A percentile compares a stretch with the other conserved stretches of the same genome.
Conservation (phyloP, 2,329 filamentous ascomycete species). For the Aspergillus ibericus region DNA sequence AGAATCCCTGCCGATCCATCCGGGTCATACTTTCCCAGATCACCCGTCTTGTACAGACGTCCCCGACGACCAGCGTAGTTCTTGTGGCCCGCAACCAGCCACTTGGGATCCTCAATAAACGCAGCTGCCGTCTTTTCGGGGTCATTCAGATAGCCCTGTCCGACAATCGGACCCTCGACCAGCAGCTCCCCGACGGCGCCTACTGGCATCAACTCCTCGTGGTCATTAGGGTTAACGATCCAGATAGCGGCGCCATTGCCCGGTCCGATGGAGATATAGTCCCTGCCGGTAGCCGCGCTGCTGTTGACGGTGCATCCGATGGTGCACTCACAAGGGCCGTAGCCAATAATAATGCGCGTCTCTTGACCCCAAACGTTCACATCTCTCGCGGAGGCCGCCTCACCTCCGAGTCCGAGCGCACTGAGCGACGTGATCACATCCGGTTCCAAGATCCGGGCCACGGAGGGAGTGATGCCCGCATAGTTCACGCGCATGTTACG, state of each 20-base stretch:
- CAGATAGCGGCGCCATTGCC: constrained; percentile 40
- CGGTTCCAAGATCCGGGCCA: constrained; percentile 51
- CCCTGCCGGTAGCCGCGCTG: constrained; percentile 33
- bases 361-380: constrained; percentile 43
- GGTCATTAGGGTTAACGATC: constrained; percentile 43
- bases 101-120: constrained; percentile 41
- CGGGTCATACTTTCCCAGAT: constrained; percentile 39
- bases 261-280: constrained; percentile 42
- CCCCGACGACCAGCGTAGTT: constrained; percentile 27
- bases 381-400: constrained; percentile 44
- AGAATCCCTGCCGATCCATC: constrained; percentile 40
- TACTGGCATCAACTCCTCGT: constrained; percentile 40
- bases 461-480: constrained; percentile 60
- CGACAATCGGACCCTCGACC: constrained; percentile 50
- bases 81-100: constrained; percentile 33
- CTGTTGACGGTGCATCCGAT: constrained; percentile 43
- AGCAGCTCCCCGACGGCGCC: constrained; percentile 51
- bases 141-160: constrained; percentile 48
- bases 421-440: constrained; percentile 44
- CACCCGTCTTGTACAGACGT: constrained; percentile 44
- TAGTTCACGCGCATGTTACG: constrained; percentile 53
- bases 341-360: constrained; percentile 48
- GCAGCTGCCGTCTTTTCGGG: constrained; percentile 35
- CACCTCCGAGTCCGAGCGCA: constrained; percentile 46
- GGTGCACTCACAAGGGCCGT: constrained; percentile 46